A percentile compares a stretch with the other conserved stretches of the same genome.
These are phyloP conservation scores for Aaosphaeria arxii DNA, from an alignment of 2,329 filamentous ascomycete genomes.

Conservation along the genomic window DNA sequence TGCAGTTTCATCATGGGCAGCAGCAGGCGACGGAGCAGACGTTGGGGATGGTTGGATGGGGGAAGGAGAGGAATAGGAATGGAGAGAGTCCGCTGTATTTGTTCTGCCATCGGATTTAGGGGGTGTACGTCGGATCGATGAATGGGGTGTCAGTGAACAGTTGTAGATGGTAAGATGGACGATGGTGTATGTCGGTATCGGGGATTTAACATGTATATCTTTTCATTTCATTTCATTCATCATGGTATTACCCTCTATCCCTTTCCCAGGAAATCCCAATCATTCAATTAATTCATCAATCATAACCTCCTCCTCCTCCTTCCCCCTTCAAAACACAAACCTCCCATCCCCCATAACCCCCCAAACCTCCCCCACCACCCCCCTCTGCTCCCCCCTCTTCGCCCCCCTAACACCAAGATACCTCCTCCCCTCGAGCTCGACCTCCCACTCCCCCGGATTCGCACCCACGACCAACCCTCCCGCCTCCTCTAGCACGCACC, in stretches of 20 bases:
- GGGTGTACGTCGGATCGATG: background rate
- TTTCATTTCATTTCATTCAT: background rate
- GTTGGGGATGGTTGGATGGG: slow-evolving; percentile 29
- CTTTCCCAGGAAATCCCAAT: too few species aligned
- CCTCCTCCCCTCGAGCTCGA: slow-evolving; percentile 28
- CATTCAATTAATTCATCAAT: background rate
- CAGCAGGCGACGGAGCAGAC: slow-evolving; percentile 28
- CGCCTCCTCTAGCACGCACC: slow-evolving; percentile 38
- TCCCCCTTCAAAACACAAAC: slow-evolving; percentile 22
- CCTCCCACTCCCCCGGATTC: slow-evolving; percentile 35
- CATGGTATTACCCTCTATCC: background rate
- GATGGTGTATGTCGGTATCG: too few species aligned
- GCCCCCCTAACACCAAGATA: slow-evolving; percentile 35
- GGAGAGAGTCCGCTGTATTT: slow-evolving; percentile 26
- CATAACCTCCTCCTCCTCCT: background rate
- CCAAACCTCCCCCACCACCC: slow-evolving; percentile 35
- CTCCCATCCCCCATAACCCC: slow-evolving; percentile 30
- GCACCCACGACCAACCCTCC: slow-evolving; percentile 35
- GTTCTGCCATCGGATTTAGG: slow-evolving; percentile 24
- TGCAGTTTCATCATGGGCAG: slow-evolving; percentile 30
- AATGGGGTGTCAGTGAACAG: too few species aligned
- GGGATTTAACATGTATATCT: background rate
- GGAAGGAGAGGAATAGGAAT: slow-evolving; percentile 26
- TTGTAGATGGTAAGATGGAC: too few species aligned
- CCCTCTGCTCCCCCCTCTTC: slow-evolving; percentile 25